Evolutionary conservation across 2,329 filamentous ascomycete genomes (phyloP).

Genomic region (Diaporthe sp.): DNA sequence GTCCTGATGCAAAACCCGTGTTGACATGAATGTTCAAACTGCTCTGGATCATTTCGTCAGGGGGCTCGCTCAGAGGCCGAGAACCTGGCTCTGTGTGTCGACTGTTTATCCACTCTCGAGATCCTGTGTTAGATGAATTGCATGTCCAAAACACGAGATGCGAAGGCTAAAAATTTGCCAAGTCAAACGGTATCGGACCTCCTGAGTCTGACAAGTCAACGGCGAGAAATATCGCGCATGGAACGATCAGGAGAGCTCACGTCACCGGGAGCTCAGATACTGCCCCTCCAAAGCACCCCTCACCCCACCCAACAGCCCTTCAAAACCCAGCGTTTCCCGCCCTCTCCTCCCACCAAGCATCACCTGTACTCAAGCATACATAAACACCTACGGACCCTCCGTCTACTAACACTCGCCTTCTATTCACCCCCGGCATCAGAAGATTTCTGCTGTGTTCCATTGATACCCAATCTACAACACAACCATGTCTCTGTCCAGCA

Average conservation of each 20-base stretch:
- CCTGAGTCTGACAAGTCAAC: slow-evolving; percentile 30
- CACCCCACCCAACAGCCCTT: slow-evolving; percentile 31
- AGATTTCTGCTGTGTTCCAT: slow-evolving; percentile 31
- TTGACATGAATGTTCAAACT: not conserved
- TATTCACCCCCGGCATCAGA: slow-evolving; percentile 35
- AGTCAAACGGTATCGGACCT: slow-evolving; percentile 32
- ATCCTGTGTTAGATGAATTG: slow-evolving; percentile 9
- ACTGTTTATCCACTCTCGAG: slow-evolving; percentile 24
- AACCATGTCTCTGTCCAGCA: slow-evolving; percentile 97
- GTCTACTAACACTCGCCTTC: slow-evolving; percentile 28
- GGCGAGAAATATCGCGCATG: slow-evolving; percentile 35
- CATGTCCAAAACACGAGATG: slow-evolving; percentile 32
- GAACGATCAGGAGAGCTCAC: slow-evolving; percentile 33
- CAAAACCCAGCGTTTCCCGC: slow-evolving; percentile 25
- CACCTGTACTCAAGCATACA: slow-evolving; percentile 20
- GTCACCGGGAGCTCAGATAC: slow-evolving; percentile 30
- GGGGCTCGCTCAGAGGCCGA: slow-evolving; percentile 25
- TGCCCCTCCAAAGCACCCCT: slow-evolving; percentile 28
- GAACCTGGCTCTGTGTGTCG: not conserved
- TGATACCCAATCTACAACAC: slow-evolving; percentile 32
- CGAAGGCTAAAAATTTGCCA: slow-evolving; percentile 16
- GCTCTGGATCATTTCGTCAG: not conserved
- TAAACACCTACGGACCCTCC: not conserved
- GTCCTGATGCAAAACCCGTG: not conserved
- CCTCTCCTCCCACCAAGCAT: slow-evolving; percentile 37